phyloP scores from a whole-genome alignment of 1,139 yeast species.

The Nakaseomyces delphensis region DNA sequence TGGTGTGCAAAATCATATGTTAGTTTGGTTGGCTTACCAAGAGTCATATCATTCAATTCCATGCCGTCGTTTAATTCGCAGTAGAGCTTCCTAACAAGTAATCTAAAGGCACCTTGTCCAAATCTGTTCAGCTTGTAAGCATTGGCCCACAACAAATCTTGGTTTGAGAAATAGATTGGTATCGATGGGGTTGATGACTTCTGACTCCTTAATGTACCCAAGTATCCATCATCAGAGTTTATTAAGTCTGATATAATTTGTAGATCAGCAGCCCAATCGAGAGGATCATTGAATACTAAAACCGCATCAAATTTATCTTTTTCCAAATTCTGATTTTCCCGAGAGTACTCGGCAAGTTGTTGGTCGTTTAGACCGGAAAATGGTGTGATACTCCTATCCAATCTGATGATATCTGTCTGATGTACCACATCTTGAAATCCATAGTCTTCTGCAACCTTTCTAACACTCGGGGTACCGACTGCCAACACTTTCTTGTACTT shows the following conservation, averaged over 20 bases:
- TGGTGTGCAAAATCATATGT: constrained; percentile 83
- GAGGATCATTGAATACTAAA: constrained; percentile 81
- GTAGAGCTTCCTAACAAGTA: constrained; percentile 56
- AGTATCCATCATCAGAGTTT: constrained; percentile 51
- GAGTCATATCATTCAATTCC: constrained; percentile 46
- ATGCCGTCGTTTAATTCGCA: constrained; percentile 46
- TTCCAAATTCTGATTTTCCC: constrained; percentile 27
- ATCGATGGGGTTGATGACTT: constrained; percentile 44
- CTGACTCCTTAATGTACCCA: constrained; percentile 51
- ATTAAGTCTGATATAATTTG: constrained; percentile 71
- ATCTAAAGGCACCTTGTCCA: constrained; percentile 87
- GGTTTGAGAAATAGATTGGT: constrained; percentile 79
- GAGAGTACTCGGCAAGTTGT: constrained; percentile 43
- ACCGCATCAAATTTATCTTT: constrained; percentile 61
- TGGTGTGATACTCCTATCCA: constrained; percentile 38
- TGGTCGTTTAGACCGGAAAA: constrained; percentile 68
- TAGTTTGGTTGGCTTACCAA: constrained; percentile 77
- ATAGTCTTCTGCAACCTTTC: constrained; percentile 64
- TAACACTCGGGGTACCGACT: constrained; percentile 74
- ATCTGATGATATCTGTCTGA: constrained; percentile 61
- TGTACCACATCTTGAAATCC: constrained; percentile 76
- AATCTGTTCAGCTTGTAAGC: constrained; percentile 71
- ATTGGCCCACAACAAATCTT: constrained; percentile 87
- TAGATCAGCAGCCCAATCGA: constrained; percentile 80
- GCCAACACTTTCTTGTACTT: constrained; percentile 58